A percentile compares a stretch with the other conserved stretches of the same genome.
These are phyloP conservation scores for Martiniozyma abietophila DNA, from an alignment of 805 yeast genomes.

Conservation along the genomic window DNA sequence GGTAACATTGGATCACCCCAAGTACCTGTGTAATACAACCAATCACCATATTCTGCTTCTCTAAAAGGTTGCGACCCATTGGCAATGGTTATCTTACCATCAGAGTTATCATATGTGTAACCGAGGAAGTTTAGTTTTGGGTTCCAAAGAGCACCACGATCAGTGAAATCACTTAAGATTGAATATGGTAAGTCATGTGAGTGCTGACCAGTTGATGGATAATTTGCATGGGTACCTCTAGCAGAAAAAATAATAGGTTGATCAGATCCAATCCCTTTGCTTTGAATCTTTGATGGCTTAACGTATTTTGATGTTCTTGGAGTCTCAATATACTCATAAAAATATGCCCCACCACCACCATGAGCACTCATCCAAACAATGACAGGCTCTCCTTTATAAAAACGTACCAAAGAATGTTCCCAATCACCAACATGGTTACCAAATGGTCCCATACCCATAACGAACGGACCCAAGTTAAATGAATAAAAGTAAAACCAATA, in stretches of 20 bases:
- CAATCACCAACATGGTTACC: slow-evolving; percentile 98
- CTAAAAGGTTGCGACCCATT: slow-evolving; percentile 41
- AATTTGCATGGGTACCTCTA: slow-evolving; percentile 95
- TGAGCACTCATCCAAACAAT: slow-evolving; percentile 97
- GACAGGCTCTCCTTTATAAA: slow-evolving; percentile 69
- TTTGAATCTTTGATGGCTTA: slow-evolving; percentile 1
- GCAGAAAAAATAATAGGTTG: slow-evolving; percentile 84
- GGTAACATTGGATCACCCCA: slow-evolving; percentile 84
- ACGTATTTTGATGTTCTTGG: slow-evolving; percentile 23
- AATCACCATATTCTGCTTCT: slow-evolving; percentile 49
- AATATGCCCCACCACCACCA: slow-evolving; percentile 92
- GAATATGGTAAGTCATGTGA: slow-evolving; percentile 92
- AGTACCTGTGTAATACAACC: slow-evolving; percentile 74
- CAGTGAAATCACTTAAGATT: slow-evolving; percentile 87
- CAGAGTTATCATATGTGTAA: slow-evolving; percentile 42
- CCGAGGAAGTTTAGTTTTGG: slow-evolving; percentile 76
- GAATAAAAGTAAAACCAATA: slow-evolving; percentile 95
- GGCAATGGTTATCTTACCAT: slow-evolving; percentile 41
- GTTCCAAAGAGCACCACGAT: slow-evolving; percentile 93
- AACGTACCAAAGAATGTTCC: slow-evolving; percentile 90
- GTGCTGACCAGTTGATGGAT: slow-evolving; percentile 92
- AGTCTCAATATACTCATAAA: slow-evolving; percentile 67
- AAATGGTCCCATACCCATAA: slow-evolving; percentile 95
- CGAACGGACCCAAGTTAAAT: slow-evolving; percentile 91
- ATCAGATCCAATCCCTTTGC: slow-evolving; percentile 22